Percentiles rank a stretch among this genome's conserved stretches.
Conservation (phyloP, 2,329 filamentous ascomycete species). For the Trichoderma sp. region DNA sequence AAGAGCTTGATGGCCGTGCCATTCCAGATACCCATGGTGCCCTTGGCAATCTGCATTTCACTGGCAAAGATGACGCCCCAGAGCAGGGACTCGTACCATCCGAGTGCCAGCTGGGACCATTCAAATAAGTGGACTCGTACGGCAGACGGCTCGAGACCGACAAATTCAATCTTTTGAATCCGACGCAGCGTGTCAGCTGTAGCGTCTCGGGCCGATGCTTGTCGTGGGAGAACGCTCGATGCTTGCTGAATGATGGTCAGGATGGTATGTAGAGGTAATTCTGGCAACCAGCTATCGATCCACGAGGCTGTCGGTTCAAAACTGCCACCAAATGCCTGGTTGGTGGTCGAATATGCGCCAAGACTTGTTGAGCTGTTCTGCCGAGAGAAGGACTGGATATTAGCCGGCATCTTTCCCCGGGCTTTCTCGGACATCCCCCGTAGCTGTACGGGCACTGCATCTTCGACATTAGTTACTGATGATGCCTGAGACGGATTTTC, state of each 20-base stretch:
- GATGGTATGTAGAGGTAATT: slow-evolving; percentile 84
- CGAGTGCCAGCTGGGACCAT: slow-evolving; percentile 86
- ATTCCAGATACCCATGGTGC: slow-evolving; percentile 92
- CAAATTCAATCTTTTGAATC: slow-evolving; percentile 63
- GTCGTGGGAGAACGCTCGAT: slow-evolving; percentile 56
- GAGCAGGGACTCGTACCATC: slow-evolving; percentile 93
- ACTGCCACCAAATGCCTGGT: slow-evolving; percentile 53
- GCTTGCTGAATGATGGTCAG: slow-evolving; percentile 73
- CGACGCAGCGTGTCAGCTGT: slow-evolving; percentile 51
- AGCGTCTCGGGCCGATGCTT: slow-evolving; percentile 47
- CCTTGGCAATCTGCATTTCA: slow-evolving; percentile 85
- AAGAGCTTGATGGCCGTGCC: slow-evolving; percentile 87
- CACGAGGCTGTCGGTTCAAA: slow-evolving; percentile 82
- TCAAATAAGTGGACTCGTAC: slow-evolving; percentile 86
- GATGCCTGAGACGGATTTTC: slow-evolving; percentile 65
- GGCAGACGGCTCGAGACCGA: slow-evolving; percentile 72
- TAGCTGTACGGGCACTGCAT: slow-evolving; percentile 78
- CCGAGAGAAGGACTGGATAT: slow-evolving; percentile 77
- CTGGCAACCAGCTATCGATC: slow-evolving; percentile 94
- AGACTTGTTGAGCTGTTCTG: slow-evolving; percentile 89
- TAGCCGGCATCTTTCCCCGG: slow-evolving; percentile 89
- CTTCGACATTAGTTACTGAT: slow-evolving; percentile 69
- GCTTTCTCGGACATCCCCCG: slow-evolving; percentile 97
- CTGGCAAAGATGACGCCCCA: slow-evolving; percentile 92
- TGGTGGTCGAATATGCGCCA: slow-evolving; percentile 61